Evolutionary conservation across 306 rosid species (phyloP), one percentile per base, ranked within the genome.

Genomic region (Vigna radiata): DNA sequence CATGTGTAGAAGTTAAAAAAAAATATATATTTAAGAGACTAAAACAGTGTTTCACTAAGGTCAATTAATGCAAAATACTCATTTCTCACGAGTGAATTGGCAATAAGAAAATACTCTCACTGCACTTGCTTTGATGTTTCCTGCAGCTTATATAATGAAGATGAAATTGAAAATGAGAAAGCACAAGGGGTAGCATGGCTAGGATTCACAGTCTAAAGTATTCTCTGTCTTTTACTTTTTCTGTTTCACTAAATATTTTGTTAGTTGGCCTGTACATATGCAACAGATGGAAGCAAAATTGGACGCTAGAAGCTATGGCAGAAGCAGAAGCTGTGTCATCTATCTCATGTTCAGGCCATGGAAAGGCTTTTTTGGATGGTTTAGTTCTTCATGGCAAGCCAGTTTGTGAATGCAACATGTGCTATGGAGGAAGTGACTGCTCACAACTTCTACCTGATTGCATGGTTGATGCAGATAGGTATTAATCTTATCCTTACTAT

Each of bases 371-470:
- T 53, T 21, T 73, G 37, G 79, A 73, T 36, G 79, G 83, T 54
- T 55, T 53, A 23, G 3, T 79, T 54, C 18, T 47, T 72, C 19
- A 65, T 63, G 75, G 69, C 13, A 64, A 53, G 49, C 89, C 81
- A 6, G 76, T 76, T 61, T 88, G 91, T 44, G 91, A 88, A 33
- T 88, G 91, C 83, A 85, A 85, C 56, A 7, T 79, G 7, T 88
- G 91, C 77, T 88, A 81, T 71, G 81, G 77, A 29, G 87, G 89
- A 8, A 9, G 74, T 12, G 52, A 68, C 4, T 88, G 89, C 76
- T 83, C 87, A 2, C n/a, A 52, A 16, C 73, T 80, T 54, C 49
- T 62, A 5, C 62, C 82, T 7, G 41, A 48, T 43, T 87, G 89
- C 73, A 12, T 47, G 56, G 83, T 79, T 69, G 39, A 87, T 75